Percentiles rank a stretch among this genome's conserved stretches.
These are phyloP conservation scores for Oidiodendron maius DNA, from an alignment of 495 filamentous ascomycete genomes.

Conservation along the genomic window DNA sequence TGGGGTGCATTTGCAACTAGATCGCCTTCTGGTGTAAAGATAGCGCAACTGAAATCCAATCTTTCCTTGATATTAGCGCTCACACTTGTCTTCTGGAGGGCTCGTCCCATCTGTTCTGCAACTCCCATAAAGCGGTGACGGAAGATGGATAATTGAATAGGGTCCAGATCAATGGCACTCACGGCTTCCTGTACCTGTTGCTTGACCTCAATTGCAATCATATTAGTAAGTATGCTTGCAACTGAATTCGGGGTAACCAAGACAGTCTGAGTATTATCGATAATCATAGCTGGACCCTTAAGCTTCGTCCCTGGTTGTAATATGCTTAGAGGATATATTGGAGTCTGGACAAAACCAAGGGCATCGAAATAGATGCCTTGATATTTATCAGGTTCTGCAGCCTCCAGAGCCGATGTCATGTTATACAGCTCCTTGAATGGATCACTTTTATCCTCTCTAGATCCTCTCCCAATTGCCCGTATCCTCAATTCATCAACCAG, in stretches of 20 bases:
- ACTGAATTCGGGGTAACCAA: constrained; percentile 16
- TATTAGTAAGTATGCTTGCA: constrained; percentile 17
- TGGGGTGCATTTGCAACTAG: constrained; percentile 37
- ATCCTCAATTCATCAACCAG: constrained; percentile 49
- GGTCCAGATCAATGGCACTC: too few relatives aligned
- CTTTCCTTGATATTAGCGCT: constrained; percentile 38
- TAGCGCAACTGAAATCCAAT: constrained; percentile 36
- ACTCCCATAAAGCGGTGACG: too few relatives aligned
- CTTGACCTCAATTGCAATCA: too few relatives aligned
- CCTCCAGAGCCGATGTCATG: too few relatives aligned
- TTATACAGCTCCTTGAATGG: too few relatives aligned
- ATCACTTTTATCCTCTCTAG: too few relatives aligned
- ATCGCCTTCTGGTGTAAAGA: constrained; percentile 33
- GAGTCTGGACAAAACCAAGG: constrained; percentile 18
- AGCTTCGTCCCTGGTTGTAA: constrained; percentile 13
- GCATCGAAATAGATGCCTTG: too few relatives aligned
- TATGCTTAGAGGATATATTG: constrained; percentile 13
- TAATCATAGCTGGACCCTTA: constrained; percentile 19
- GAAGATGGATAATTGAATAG: too few relatives aligned
- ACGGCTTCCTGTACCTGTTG: too few relatives aligned
- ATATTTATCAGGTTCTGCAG: neutral
- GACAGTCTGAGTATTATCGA: constrained; percentile 24
- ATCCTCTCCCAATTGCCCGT: constrained; percentile 27
- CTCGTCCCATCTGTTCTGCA: constrained; percentile 40
- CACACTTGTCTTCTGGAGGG: constrained; percentile 35